Evolutionary conservation across 305 asterid genomes (phyloP).

Genomic region (Fraxinus xanthoxyloides): DNA sequence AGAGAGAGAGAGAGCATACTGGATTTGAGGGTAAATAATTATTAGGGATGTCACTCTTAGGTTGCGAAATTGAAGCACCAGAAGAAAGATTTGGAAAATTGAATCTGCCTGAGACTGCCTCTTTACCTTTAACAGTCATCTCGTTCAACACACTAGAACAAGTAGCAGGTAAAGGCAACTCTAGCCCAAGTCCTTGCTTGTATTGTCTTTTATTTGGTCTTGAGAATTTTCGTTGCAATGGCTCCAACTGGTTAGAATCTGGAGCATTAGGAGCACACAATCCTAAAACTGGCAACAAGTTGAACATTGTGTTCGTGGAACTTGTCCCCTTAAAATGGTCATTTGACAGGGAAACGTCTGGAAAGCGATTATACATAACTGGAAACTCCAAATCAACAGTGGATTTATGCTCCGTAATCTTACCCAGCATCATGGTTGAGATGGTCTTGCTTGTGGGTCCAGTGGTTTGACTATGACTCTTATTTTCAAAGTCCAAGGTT

Average conservation of each 20-base stretch:
- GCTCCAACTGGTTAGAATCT: constrained; percentile 46
- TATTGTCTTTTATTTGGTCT: constrained; percentile 41
- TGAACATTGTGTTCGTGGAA: constrained; percentile 36
- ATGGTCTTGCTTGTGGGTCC: constrained; percentile 30
- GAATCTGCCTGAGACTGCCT: constrained; percentile 20
- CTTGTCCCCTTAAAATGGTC: constrained; percentile 42
- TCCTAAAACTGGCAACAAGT: constrained; percentile 72
- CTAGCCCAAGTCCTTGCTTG: constrained; percentile 45
- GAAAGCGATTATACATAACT: constrained; percentile 24
- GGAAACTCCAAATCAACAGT: constrained; percentile 30
- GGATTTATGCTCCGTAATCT: constrained; percentile 46
- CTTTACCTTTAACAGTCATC: constrained; percentile 25
- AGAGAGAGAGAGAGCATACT: constrained; percentile 34
- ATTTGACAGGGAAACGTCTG: constrained; percentile 24
- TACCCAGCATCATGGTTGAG: constrained; percentile 39
- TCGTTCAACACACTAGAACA: constrained; percentile 32
- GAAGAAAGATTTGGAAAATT: constrained; percentile 35
- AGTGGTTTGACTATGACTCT: constrained; percentile 27
- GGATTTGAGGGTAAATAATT: constrained; percentile 31
- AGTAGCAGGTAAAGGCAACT: constrained; percentile 35
- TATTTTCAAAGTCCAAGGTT: constrained; percentile 35
- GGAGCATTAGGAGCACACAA: constrained; percentile 86
- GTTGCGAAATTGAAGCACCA: constrained; percentile 29
- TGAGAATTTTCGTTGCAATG: constrained; percentile 37
- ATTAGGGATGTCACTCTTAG: constrained; percentile 24